phyloP scores from a whole-genome alignment of 257 asterid species.

The Solanum paucissectum region DNA sequence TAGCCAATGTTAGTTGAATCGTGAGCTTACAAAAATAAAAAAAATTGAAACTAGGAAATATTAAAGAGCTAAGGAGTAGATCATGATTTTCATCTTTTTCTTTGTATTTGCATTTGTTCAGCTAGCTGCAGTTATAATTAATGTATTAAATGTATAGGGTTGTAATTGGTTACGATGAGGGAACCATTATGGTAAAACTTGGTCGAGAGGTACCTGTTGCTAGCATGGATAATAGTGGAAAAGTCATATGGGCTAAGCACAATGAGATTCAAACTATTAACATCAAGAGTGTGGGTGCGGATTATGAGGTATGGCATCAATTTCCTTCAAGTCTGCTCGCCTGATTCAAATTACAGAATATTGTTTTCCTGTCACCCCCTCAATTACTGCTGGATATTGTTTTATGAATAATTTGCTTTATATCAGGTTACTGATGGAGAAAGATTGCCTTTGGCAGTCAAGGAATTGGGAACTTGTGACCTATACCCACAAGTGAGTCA shows the following conservation, averaged over 20 bases:
- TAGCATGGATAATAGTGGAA: slow-evolving; percentile 95
- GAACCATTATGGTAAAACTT: slow-evolving; percentile 94
- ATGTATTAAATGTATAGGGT: slow-evolving; percentile 42
- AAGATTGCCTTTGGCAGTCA: slow-evolving; percentile 88
- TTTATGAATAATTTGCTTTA: not conserved
- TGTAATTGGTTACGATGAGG: slow-evolving; percentile 96
- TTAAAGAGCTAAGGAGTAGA: not conserved
- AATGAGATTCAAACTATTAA: slow-evolving; percentile 96
- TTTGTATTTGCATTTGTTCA: not conserved
- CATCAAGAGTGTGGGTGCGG: slow-evolving; percentile 87
- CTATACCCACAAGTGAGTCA: slow-evolving; percentile 89
- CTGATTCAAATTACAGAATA: not conserved
- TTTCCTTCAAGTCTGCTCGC: not conserved
- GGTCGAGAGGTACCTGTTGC: slow-evolving; percentile 98
- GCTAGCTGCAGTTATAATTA: slow-evolving; percentile 3
- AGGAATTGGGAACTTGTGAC: slow-evolving; percentile 96
- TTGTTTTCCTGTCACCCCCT: not conserved
- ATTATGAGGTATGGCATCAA: slow-evolving; percentile 51
- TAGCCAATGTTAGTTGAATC: not conserved
- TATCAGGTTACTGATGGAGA: slow-evolving; percentile 90
- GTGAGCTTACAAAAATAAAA: not conserved
- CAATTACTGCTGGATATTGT: not conserved
- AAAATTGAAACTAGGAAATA: not conserved
- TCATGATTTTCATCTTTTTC: not conserved
- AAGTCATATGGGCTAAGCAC: slow-evolving; percentile 95